Base-by-base conservation (phyloP, 805 yeast species). In the Candida orba region DNA sequence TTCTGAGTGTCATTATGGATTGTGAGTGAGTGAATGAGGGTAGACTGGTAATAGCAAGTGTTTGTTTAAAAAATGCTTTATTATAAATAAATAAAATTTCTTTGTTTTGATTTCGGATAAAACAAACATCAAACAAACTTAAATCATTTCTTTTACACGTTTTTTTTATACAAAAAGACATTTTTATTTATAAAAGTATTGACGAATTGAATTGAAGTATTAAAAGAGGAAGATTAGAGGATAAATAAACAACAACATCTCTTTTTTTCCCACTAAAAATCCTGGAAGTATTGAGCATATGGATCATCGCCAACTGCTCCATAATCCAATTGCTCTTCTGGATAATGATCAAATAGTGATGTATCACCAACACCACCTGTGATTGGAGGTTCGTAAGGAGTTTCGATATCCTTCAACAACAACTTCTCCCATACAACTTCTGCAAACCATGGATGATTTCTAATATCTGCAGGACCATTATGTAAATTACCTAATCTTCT, bases 301-400 rank as follows among this genome's bases (percentile, higher is more conserved):
- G 90, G 93, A 61, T 87, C 96, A 12, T 73, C 78, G 24, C 89
- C 84, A 33, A 50, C 54, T 34, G 75, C 71, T 40, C 99, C 99
- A 62, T 93, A 93, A 58, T 91, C 93, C 49, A 80, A 67, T 48
- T 84, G 88, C 48, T 81, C 93, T 59, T 87, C 95, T 0, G 93
- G 91, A 57, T 86, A 86, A 33, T 78, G 68, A 57, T 87, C 95
- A 52, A 81, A 84, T 58, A 83, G 79, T 8, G 95, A 84, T 2
- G 95, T 76, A 60, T 90, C 97, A 48, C 97, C 97, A 25, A 83
- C 90, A n/a, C 95, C 95, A 22, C 84, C 78, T 40, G 90, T 84
- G 52, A 90, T 87, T 20, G 96, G 95, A 8, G 97, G 97, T 63
- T 90, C 97, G 60, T 90, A 90, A 2, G 97, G 97, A 4, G 96